Percentiles rank a stretch among this genome's conserved stretches.
These are phyloP conservation scores for Castanospermum australe DNA, from an alignment of 306 rosid genomes.

Conservation along the genomic window DNA sequence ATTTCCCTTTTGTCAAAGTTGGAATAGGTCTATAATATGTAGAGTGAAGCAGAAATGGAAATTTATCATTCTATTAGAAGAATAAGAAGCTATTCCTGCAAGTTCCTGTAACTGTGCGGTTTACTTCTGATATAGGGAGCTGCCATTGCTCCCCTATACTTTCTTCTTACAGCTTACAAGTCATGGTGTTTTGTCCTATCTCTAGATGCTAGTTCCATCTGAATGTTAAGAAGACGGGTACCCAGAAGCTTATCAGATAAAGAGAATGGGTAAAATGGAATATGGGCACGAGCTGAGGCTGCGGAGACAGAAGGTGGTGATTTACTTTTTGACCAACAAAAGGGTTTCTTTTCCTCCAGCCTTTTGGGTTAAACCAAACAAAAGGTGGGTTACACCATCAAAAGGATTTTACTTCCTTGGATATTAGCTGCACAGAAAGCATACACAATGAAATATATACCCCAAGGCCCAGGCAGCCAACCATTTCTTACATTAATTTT, in stretches of 20 bases:
- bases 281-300: neutral
- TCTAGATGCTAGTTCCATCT: constrained; percentile 17
- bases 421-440: neutral
- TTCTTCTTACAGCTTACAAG: constrained; percentile 34
- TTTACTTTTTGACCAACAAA: constrained; percentile 4
- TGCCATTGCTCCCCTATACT: constrained; percentile 13
- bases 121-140: constrained; percentile 28
- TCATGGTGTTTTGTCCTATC: constrained; percentile 17
- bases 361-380: neutral
- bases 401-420: neutral
- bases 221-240: constrained; percentile 7
- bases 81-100: constrained; percentile 30
- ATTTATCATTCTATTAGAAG: constrained; percentile 23
- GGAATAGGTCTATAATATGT: constrained; percentile 17
- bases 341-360: neutral
- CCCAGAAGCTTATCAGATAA: neutral
- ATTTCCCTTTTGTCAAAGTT: constrained; percentile 22
- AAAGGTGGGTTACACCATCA: neutral
- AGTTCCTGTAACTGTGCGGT: constrained; percentile 2
- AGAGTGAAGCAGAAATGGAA: constrained; percentile 30
- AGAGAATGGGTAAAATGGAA: constrained; percentile 8
- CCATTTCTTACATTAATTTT: neutral
- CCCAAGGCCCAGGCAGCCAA: neutral
- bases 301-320: neutral
- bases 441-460: neutral